Conservation (phyloP, 208 protist species). For the Crithidia fasciculata region DNA sequence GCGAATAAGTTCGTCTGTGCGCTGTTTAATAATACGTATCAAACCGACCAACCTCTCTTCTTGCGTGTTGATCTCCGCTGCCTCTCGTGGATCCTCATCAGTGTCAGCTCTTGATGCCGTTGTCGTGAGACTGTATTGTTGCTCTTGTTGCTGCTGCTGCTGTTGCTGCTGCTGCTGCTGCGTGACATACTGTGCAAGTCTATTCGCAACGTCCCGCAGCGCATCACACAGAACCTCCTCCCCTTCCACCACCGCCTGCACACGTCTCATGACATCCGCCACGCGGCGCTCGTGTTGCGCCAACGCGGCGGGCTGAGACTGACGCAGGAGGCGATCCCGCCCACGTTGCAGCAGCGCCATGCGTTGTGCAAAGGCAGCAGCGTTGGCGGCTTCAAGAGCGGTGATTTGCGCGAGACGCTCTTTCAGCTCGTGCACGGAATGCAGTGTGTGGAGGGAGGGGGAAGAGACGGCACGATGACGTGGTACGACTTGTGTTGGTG, state of each 20-base stretch:
- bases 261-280: background rate
- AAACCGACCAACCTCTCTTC: background rate
- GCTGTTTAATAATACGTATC: background rate
- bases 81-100: no score
- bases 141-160: background rate
- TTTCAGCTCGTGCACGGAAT: conserved; percentile 25
- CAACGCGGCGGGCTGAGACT: background rate
- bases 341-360: conserved; percentile 24
- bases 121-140: background rate
- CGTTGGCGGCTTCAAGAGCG: conserved; percentile 25
- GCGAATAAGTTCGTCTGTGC: background rate
- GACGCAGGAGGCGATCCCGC: conserved; percentile 11
- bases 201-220: conserved; percentile 3
- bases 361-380: conserved; percentile 18
- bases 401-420: conserved; percentile 25
- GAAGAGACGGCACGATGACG: background rate
- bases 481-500: background rate
- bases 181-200: background rate
- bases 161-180: background rate
- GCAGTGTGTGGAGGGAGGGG: conserved; percentile 2
- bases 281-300: conserved; percentile 9
- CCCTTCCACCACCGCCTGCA: conserved; percentile 31
- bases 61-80: no score
- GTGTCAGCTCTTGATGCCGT: no score
- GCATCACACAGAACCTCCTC: conserved; percentile 17